Conservation (phyloP, 78 protist genomes). For the Pelomyxa schiedti region DNA sequence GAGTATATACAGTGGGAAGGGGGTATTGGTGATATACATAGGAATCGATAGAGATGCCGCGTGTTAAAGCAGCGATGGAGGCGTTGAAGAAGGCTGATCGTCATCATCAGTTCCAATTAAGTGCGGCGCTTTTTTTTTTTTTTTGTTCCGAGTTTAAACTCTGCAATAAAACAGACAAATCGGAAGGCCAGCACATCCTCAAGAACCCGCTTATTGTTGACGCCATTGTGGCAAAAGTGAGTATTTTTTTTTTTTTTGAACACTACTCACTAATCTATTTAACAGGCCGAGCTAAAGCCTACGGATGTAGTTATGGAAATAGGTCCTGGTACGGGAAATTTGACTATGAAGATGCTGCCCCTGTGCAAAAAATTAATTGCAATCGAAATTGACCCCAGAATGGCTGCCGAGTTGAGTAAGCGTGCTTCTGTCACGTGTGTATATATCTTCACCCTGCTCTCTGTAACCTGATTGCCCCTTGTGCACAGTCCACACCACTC, state of each 20-base stretch:
- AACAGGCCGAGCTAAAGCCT: constrained; percentile 55
- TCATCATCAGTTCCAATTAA: too few species aligned
- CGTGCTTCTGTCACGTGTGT: constrained; percentile 75
- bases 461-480: background rate
- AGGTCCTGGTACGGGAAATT: constrained; percentile 99
- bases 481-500: constrained; percentile 5
- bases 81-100: too few species aligned
- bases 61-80: too few species aligned
- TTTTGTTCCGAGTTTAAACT: too few species aligned
- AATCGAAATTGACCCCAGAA: constrained; percentile 95
- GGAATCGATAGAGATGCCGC: too few species aligned
- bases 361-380: constrained; percentile 84
- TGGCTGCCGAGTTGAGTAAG: constrained; percentile 96
- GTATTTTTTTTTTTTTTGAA: too few species aligned
- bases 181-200: constrained; percentile 91
- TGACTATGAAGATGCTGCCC: constrained; percentile 89
- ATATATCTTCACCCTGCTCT: background rate
- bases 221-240: constrained; percentile 85
- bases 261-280: background rate
- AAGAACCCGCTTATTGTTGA: constrained; percentile 86
- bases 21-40: too few species aligned
- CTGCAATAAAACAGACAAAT: constrained; percentile 69
- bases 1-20: too few species aligned
- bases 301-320: constrained; percentile 94
- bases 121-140: too few species aligned